Evolutionary conservation across 2,329 filamentous ascomycete species (phyloP), one percentile per base, ranked within the genome.

Genomic region (Colletotrichum liriopes): DNA sequence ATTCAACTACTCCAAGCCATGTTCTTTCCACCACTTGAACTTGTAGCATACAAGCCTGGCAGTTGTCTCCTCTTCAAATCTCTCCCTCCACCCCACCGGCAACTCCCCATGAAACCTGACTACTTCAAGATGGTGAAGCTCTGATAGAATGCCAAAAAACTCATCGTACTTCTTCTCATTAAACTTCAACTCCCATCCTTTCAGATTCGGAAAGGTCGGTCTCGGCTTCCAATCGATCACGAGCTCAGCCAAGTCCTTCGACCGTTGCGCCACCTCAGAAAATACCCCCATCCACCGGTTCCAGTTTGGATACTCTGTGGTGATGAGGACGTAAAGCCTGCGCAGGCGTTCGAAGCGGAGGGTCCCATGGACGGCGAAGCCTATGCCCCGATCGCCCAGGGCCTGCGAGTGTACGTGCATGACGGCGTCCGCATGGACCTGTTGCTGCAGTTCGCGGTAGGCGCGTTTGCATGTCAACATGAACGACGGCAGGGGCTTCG

Each of bases 211-310:
- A 32, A 29, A 14, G 9, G 35, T 52, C 6, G 72, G 70, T 18
- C 79, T 68, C 16, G 79, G 79, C 52, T 72, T 67, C 79, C 79
- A 81, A 62, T 81, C 79, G n/a, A 81, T 56, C 3, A 78, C 67
- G 12, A 81, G 45, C 23, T 76, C 73, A 14, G 62, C 37, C n/a
- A 81, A 68, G 12, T 69, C 70, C 5, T 20, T 39, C 2, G 76
- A 58, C 1, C 71, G 74, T 18, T 45, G 45, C 29, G 75, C 16
- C 2, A 79, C 77, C 12, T 76, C 74, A 0, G 64, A 66, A n/a
- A 81, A 77, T 51, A 80, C 76, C 5, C 65, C 71, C 7, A 81
- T 58, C 79, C 79, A 81, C 2, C 71, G 66, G 54, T 81, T 81
- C 79, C 79, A 81, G 63, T 79, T 76, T 4, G 79, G 74, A 35